A percentile compares a stretch with the other conserved stretches of the same genome.
phyloP scores from a whole-genome alignment of 129 eudicot genomes.

The Pseudognaphalium luteoalbum region DNA sequence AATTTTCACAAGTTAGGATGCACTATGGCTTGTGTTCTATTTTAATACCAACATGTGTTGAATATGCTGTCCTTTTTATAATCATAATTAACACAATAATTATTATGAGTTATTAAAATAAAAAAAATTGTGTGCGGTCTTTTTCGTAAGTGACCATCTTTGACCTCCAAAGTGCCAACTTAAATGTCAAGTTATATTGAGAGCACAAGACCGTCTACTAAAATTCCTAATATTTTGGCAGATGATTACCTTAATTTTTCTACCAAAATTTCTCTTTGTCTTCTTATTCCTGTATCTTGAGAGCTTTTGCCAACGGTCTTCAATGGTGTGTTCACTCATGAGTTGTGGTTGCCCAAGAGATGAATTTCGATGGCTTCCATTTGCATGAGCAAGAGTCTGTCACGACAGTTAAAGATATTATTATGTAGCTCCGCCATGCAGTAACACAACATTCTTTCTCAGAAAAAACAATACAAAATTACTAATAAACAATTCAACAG shows the following conservation, averaged over 20 bases:
- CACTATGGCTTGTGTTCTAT: neutral
- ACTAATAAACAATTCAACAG: no score
- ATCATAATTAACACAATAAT: neutral
- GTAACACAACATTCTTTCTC: neutral
- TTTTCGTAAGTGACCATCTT: neutral
- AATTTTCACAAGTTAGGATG: neutral
- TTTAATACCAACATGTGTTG: neutral
- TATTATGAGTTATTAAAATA: neutral
- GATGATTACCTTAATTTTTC: constrained; percentile 75
- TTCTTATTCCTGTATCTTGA: constrained; percentile 92
- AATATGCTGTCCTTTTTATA: neutral
- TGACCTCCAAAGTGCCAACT: neutral
- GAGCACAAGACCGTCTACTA: neutral
- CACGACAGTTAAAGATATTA: constrained; percentile 1
- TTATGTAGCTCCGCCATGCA: neutral
- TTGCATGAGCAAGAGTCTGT: constrained; percentile 29
- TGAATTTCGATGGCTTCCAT: constrained; percentile 19
- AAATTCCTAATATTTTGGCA: neutral
- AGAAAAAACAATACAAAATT: no score
- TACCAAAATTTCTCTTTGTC: constrained; percentile 80
- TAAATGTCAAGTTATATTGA: neutral
- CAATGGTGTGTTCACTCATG: constrained; percentile 27
- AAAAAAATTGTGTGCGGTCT: neutral
- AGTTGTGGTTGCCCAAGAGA: constrained; percentile 24
- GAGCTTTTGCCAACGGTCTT: constrained; percentile 80